phyloP scores from a whole-genome alignment of 2,329 filamentous ascomycete genomes.

The Sphaerostilbella broomeana region DNA sequence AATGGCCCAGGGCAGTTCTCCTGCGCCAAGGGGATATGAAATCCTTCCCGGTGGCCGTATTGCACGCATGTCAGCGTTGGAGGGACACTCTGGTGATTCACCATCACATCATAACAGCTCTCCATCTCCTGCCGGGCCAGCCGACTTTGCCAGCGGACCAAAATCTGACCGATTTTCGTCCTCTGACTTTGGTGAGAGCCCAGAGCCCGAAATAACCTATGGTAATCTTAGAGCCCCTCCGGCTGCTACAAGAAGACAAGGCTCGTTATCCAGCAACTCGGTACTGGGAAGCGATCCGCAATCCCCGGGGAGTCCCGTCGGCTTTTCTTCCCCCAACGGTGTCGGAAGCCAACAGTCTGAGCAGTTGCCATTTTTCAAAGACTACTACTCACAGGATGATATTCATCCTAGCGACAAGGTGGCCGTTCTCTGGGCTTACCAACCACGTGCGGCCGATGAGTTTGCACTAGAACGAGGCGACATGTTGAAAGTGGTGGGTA shows the following conservation, averaged over 20 bases:
- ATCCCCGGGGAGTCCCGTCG: slow-evolving; percentile 66
- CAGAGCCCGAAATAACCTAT: slow-evolving; percentile 56
- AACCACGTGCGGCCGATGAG: slow-evolving; percentile 87
- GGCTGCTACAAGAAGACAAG: slow-evolving; percentile 60
- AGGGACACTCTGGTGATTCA: slow-evolving; percentile 62
- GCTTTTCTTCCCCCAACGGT: slow-evolving; percentile 78
- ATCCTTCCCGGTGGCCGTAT: slow-evolving; percentile 82
- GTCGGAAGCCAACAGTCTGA: slow-evolving; percentile 87
- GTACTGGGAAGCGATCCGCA: slow-evolving; percentile 62
- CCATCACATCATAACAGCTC: slow-evolving; percentile 45
- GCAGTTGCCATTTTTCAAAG: slow-evolving; percentile 92
- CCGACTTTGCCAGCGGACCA: slow-evolving; percentile 40
- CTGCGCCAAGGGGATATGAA: slow-evolving; percentile 54
- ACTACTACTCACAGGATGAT: slow-evolving; percentile 96
- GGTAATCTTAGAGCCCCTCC: slow-evolving; percentile 54
- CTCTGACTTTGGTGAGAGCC: slow-evolving; percentile 65
- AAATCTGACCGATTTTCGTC: slow-evolving; percentile 55
- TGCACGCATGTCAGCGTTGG: slow-evolving; percentile 89
- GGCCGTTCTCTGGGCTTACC: slow-evolving; percentile 91
- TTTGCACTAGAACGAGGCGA: slow-evolving; percentile 90
- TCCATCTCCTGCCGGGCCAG: slow-evolving; percentile 29
- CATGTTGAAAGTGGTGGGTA: slow-evolving; percentile 96
- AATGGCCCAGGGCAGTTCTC: slow-evolving; percentile 31
- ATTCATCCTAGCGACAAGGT: slow-evolving; percentile 89
- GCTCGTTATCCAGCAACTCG: slow-evolving; percentile 84